Conservation (phyloP, 306 rosid species). For the Sicyos edulis region DNA sequence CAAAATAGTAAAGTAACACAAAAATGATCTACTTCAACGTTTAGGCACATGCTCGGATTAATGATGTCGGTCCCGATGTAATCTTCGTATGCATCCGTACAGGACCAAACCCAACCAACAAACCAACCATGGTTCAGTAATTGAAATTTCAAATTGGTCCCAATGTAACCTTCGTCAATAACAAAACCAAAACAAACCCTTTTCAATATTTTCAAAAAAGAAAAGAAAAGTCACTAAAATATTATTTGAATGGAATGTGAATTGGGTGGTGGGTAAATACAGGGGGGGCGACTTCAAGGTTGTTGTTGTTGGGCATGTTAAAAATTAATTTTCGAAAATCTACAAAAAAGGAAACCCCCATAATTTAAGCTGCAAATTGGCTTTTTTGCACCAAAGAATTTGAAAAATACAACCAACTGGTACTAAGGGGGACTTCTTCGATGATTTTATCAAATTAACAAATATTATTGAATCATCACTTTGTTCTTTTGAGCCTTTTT, state of each 20-base stretch:
- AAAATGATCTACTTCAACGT: background rate
- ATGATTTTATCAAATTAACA: conserved; percentile 11
- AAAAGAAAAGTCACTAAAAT: background rate
- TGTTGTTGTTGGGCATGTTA: too few relatives aligned
- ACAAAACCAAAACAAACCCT: too few relatives aligned
- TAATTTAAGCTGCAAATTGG: background rate
- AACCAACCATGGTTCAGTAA: background rate
- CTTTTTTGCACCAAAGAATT: background rate
- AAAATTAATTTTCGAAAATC: too few relatives aligned
- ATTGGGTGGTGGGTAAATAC: background rate
- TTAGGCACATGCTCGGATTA: too few relatives aligned
- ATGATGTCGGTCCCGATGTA: too few relatives aligned
- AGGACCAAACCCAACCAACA: background rate
- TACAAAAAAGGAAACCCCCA: background rate
- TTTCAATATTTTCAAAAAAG: background rate
- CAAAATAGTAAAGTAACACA: background rate
- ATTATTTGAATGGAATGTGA: conserved; percentile 1
- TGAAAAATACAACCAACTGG: conserved; percentile 3
- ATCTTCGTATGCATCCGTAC: background rate
- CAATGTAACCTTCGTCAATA: too few relatives aligned
- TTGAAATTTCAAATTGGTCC: too few relatives aligned
- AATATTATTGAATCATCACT: conserved; percentile 11
- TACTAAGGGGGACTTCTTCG: background rate
- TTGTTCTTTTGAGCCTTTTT: conserved; percentile 36
- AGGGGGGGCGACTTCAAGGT: conserved; percentile 1